These are phyloP conservation scores for Acaromyces ingoldii DNA, from an alignment of 1,284 basidiomycete genomes.

Conservation along the genomic window DNA sequence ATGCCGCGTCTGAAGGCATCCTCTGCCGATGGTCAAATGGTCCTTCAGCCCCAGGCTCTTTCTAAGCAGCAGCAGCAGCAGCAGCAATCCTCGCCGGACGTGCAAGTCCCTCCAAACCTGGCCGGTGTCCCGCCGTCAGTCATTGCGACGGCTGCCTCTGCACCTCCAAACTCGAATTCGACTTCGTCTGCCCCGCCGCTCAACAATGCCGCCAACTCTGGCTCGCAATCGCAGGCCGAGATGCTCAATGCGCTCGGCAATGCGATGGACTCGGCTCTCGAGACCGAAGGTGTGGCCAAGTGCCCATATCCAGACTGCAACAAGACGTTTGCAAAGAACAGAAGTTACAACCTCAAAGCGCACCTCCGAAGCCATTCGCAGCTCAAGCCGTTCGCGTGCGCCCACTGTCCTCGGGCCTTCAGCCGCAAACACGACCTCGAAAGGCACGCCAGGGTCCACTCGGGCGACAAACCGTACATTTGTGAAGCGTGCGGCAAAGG, in stretches of 20 bases:
- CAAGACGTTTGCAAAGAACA: slow-evolving; percentile 47
- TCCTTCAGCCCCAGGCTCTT: no score
- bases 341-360: slow-evolving; percentile 45
- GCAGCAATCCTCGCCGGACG: no score
- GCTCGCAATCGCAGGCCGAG: slow-evolving; percentile 18
- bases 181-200: no score
- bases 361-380: slow-evolving; percentile 42
- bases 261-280: slow-evolving; percentile 35
- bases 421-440: slow-evolving; percentile 49
- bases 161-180: no score
- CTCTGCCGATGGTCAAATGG: no score
- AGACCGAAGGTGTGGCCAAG: slow-evolving; percentile 37
- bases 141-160: no score
- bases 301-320: slow-evolving; percentile 41
- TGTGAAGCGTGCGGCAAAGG: slow-evolving; percentile 48
- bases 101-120: no score
- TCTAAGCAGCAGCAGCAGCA: no score
- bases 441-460: slow-evolving; percentile 47
- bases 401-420: slow-evolving; percentile 45
- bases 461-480: slow-evolving; percentile 49
- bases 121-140: no score
- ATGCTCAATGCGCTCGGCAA: slow-evolving; percentile 38
- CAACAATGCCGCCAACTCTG: slow-evolving; percentile 9
- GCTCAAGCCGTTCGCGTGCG: slow-evolving; percentile 44
- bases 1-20: no score